Evolutionary conservation across 129 eudicot species (phyloP), one percentile per base, ranked within the genome.

Genomic region (Glebionis coronaria): DNA sequence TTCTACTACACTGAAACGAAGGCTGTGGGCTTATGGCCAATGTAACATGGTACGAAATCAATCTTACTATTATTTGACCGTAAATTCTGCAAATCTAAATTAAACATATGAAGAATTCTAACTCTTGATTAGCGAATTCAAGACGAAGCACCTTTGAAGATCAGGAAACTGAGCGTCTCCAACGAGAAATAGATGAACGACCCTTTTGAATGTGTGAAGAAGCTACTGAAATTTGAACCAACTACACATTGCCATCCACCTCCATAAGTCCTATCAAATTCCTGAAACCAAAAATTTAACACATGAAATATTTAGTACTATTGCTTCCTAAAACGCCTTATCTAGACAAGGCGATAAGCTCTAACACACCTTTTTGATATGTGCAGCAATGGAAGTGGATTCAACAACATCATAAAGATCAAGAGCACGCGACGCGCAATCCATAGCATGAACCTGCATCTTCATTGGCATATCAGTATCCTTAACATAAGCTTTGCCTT

Each of bases 351-450:
- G 31, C 31, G 4, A 28, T 28, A 28, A n/a, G n/a, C n/a, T n/a
- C n/a, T n/a, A n/a, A n/a, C n/a, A n/a, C 38, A 79, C 85, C 88
- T 83, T 83, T 76, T 83, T 83, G 73, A 83, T 83, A 73, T 83
- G 78, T 51, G 88, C 82, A 49, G 85, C 84, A 55, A 83, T 76
- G 58, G 82, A 76, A 15, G 67, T 79, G 67, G 29, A 73, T 19
- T 83, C 85, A 14, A 73, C 57, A 51, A 77, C 88, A 80, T 83
- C 88, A 77, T 76, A 80, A 10, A 80, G 65, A 73, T 83, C 88
- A 68, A 83, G 82, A 69, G 88, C 88, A 60, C 67, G 80, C 53
- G 85, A 83, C 61, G 88, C 88, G 64, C 63, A 65, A 69, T 74
- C 75, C 85, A 83, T 80, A 14, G 88, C 88, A 38, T 80, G 82